Conservation (phyloP, 2,329 filamentous ascomycete species). For the Cordyceps javanica region DNA sequence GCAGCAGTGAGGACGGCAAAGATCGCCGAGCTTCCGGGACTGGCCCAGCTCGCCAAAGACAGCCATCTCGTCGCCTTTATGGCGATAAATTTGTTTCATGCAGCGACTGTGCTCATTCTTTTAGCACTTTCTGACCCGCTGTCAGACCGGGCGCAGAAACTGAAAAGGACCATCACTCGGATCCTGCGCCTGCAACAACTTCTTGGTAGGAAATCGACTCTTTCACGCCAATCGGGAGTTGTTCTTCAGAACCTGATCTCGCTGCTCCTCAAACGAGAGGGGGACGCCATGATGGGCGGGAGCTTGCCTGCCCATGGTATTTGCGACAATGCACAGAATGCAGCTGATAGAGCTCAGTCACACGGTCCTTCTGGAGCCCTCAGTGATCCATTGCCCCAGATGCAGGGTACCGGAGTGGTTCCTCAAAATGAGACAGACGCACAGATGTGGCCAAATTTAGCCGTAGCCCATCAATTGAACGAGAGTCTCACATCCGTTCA, state of each 20-base stretch:
- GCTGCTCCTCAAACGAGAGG: neutral
- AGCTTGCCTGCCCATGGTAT: neutral
- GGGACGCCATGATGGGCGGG: neutral
- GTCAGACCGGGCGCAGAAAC: neutral
- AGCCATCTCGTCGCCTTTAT: neutral
- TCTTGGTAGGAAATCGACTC: neutral
- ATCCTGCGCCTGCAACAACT: neutral
- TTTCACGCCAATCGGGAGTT: neutral
- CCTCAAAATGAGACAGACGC: neutral
- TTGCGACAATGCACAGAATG: too few relatives aligned
- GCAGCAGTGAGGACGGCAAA: neutral
- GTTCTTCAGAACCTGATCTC: neutral
- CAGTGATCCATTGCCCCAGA: too few relatives aligned
- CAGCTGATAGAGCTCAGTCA: too few relatives aligned
- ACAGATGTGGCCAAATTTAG: neutral
- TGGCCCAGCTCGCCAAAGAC: neutral
- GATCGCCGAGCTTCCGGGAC: neutral
- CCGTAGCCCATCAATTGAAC: neutral
- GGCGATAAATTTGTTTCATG: neutral
- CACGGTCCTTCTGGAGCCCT: too few relatives aligned
- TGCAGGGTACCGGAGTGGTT: too few relatives aligned
- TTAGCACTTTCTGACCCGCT: neutral
- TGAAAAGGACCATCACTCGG: neutral
- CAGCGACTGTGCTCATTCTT: neutral
- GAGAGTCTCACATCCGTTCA: neutral